Evolutionary conservation across 345 rosid species (phyloP).

Genomic region (Lumnitzera littorea): DNA sequence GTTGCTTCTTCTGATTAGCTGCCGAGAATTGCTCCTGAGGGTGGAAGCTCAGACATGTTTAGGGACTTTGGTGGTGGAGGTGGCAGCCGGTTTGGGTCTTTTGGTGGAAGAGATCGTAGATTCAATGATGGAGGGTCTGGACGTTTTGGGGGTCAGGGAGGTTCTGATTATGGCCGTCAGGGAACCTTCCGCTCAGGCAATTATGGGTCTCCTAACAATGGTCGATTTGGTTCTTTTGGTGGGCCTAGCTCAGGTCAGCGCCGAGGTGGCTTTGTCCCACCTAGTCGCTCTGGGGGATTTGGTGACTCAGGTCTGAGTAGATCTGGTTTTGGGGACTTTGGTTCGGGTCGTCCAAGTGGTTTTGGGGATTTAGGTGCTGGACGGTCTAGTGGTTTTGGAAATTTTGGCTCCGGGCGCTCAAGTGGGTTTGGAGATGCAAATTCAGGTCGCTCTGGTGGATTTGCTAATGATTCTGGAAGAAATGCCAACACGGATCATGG

Average conservation of each 20-base stretch:
- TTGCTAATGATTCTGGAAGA: neutral
- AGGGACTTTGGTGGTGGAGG: conserved; percentile 34
- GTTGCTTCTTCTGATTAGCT: conserved; percentile 35
- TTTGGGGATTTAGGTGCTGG: conserved; percentile 31
- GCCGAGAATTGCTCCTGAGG: conserved; percentile 54
- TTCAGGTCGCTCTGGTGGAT: conserved; percentile 14
- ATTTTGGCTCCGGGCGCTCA: conserved; percentile 32
- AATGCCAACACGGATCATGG: conserved; percentile 6
- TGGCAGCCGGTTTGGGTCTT: conserved; percentile 26
- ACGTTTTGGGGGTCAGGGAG: conserved; percentile 31
- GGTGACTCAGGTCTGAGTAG: conserved; percentile 26
- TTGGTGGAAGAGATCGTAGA: conserved; percentile 40
- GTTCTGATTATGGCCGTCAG: conserved; percentile 24
- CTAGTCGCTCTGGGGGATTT: conserved; percentile 9
- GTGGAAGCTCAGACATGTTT: conserved; percentile 35
- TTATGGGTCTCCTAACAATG: conserved; percentile 19
- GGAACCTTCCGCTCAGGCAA: conserved; percentile 14
- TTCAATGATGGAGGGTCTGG: conserved; percentile 39
- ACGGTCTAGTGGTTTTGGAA: conserved; percentile 37
- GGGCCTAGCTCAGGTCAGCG: conserved; percentile 12
- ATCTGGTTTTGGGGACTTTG: conserved; percentile 28
- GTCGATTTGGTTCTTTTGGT: conserved; percentile 31
- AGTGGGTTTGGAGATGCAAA: conserved; percentile 22
- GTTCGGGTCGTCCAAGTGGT: conserved; percentile 27
- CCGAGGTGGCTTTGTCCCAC: conserved; percentile 14